Evolutionary conservation across 2,329 filamentous ascomycete genomes (phyloP).

Genomic region (Monosporascus ibericus): DNA sequence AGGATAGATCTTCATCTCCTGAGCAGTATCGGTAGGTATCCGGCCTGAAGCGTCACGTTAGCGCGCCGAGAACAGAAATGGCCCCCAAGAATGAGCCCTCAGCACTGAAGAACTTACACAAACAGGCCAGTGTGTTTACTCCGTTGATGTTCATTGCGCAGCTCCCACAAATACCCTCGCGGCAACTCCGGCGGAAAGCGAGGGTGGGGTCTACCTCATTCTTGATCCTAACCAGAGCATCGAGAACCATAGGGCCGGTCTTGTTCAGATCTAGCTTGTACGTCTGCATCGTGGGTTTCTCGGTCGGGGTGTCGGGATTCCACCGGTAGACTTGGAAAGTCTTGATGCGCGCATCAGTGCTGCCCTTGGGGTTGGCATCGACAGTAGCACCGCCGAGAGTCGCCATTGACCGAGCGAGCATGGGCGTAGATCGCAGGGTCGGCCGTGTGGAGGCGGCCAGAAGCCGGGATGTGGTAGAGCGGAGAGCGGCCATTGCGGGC

Average conservation of each 20-base stretch:
- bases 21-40: slow-evolving; percentile 74
- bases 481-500: slow-evolving; percentile 54
- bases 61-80: slow-evolving; percentile 8
- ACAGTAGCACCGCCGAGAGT: slow-evolving; percentile 54
- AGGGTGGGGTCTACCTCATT: slow-evolving; percentile 96
- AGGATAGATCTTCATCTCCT: slow-evolving; percentile 92
- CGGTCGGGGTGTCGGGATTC: slow-evolving; percentile 87
- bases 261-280: slow-evolving; percentile 97
- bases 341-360: slow-evolving; percentile 64
- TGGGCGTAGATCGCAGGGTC: slow-evolving; percentile 28
- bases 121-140: slow-evolving; percentile 92
- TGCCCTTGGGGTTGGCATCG: slow-evolving; percentile 53
- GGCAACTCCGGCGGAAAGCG: slow-evolving; percentile 91
- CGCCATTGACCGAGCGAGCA: slow-evolving; percentile 48
- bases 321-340: slow-evolving; percentile 98
- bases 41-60: slow-evolving; percentile 58
- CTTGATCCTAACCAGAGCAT: slow-evolving; percentile 96
- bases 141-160: slow-evolving; percentile 99
- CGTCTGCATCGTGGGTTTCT: slow-evolving; percentile 92
- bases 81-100: not conserved
- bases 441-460: slow-evolving; percentile 40
- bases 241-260: slow-evolving; percentile 97
- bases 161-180: slow-evolving; percentile 97
- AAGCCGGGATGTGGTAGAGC: slow-evolving; percentile 48
- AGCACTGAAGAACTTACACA: slow-evolving; percentile 62